Evolutionary conservation across 129 eudicot species (phyloP), one percentile per base, ranked within the genome.

Genomic region (Flaveria robusta): DNA sequence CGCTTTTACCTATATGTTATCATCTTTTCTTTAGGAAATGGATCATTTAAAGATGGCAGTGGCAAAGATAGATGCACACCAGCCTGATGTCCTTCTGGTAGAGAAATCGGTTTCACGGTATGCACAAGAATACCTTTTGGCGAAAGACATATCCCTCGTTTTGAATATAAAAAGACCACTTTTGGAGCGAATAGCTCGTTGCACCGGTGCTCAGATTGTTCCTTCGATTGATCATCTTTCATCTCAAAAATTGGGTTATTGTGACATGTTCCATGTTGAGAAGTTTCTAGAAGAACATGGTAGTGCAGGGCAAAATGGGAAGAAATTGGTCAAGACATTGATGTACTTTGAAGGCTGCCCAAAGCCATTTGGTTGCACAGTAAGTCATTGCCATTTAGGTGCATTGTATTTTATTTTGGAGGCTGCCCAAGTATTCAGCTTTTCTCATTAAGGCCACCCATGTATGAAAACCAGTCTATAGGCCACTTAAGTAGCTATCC

Each of bases 331-430:
- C 81, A 94, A 94, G 85, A 94, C 97, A 19, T 82, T 94, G 87
- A 94, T 94, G 99, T 89, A 87, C 79, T 91, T 94, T 78, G 99
- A 91, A 87, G 99, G 97, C 59, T 95, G 99, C 69, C 99, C 99
- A 66, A 95, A 89, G 85, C 99, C 99, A 34, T 85, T 91, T 26
- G 99, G 99, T 64, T 95, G 90, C 91, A 95, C 99, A 18, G 99
- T 95, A 89, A 87, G 97, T 86, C 51, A 74, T 15, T 45, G 16
- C 43, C 52, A 29, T 68, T 68, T 59, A 34, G 8, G 24, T 59
- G 66, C 66, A 23, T 16, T 23, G 37, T 59, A 59, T 59, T 5
- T 34, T 34, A 34, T 34, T 34, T 34, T 59, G 66, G 27, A 19
- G 11, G 62, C 62, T 11, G 20, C 62, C 27, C 26, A 18, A n/a